Conservation (phyloP, 768 basidiomycete genomes). For the Phlegmacium glaucopus region DNA sequence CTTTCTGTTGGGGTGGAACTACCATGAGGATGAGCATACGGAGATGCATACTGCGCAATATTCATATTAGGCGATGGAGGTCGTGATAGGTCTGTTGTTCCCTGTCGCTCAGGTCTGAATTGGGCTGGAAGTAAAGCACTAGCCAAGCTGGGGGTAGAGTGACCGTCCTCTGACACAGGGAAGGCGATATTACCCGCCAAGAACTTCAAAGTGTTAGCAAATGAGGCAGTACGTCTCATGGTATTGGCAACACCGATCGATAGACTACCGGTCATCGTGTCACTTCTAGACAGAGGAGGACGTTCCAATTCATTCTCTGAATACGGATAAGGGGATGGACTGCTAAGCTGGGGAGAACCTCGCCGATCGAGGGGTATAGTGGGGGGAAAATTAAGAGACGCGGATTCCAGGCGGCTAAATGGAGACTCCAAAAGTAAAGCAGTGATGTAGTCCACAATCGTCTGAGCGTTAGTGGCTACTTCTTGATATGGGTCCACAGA, state of each 20-base stretch:
- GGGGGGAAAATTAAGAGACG: slow-evolving; percentile 55
- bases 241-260: slow-evolving; percentile 65
- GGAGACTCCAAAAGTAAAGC: slow-evolving; percentile 88
- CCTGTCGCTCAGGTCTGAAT: slow-evolving; percentile 19
- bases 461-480: slow-evolving; percentile 87
- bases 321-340: slow-evolving; percentile 42
- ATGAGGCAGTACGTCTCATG: slow-evolving; percentile 73
- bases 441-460: slow-evolving; percentile 89
- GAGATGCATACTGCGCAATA: slow-evolving; percentile 71
- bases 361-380: slow-evolving; percentile 37
- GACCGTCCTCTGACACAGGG: slow-evolving; percentile 57
- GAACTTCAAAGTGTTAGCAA: slow-evolving; percentile 71
- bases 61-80: slow-evolving; percentile 81
- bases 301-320: slow-evolving; percentile 32
- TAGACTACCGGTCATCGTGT: slow-evolving; percentile 59
- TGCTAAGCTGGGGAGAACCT: slow-evolving; percentile 31
- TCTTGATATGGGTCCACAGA: slow-evolving; percentile 92
- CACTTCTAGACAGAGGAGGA: slow-evolving; percentile 51
- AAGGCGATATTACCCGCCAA: slow-evolving; percentile 72
- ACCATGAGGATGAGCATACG: slow-evolving; percentile 55
- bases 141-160: slow-evolving; percentile 29
- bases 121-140: slow-evolving; percentile 15
- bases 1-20: slow-evolving; percentile 17
- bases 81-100: slow-evolving; percentile 46
- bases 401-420: slow-evolving; percentile 69